These are phyloP conservation scores for Aspergillus udagawae DNA, from an alignment of 2,329 filamentous ascomycete species.

Conservation along the genomic window DNA sequence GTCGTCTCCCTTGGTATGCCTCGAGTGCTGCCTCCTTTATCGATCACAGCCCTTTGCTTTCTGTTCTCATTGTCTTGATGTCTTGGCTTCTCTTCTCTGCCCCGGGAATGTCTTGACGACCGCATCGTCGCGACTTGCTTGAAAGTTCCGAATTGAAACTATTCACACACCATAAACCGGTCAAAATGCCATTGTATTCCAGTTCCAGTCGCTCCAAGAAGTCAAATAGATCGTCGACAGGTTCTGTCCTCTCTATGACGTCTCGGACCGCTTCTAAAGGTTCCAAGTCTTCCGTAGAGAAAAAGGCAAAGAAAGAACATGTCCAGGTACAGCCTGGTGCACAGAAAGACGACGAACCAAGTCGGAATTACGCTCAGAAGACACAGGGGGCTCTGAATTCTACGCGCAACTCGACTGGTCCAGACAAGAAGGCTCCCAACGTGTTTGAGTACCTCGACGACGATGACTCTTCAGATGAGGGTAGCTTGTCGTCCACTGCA, in stretches of 20 bases:
- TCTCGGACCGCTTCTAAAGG: conserved; percentile 18
- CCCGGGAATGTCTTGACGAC: conserved; percentile 8
- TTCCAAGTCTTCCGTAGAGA: conserved; percentile 16
- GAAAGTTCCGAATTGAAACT: neutral
- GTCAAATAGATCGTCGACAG: conserved; percentile 22
- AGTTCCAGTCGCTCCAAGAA: conserved; percentile 23
- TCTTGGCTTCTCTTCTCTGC: conserved; percentile 1
- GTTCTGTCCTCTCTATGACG: conserved; percentile 19
- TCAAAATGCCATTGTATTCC: conserved; percentile 28
- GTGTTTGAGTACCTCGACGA: conserved; percentile 40
- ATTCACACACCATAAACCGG: conserved; percentile 11
- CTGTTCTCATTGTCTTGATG: conserved; percentile 10
- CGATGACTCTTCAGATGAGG: conserved; percentile 18
- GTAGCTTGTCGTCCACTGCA: conserved; percentile 14
- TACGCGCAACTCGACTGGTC: conserved; percentile 13
- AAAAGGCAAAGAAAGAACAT: conserved; percentile 11
- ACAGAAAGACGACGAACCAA: conserved; percentile 11
- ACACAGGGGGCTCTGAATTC: conserved; percentile 10
- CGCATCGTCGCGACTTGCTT: neutral
- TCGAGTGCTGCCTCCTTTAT: conserved; percentile 8
- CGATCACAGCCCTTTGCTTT: conserved; percentile 1
- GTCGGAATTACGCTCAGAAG: conserved; percentile 12
- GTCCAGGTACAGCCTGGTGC: conserved; percentile 6
- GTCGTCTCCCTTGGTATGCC: conserved; percentile 17
- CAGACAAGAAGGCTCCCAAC: conserved; percentile 26